phyloP scores from a whole-genome alignment of 805 yeast genomes.

The Lipomyces orientalis region DNA sequence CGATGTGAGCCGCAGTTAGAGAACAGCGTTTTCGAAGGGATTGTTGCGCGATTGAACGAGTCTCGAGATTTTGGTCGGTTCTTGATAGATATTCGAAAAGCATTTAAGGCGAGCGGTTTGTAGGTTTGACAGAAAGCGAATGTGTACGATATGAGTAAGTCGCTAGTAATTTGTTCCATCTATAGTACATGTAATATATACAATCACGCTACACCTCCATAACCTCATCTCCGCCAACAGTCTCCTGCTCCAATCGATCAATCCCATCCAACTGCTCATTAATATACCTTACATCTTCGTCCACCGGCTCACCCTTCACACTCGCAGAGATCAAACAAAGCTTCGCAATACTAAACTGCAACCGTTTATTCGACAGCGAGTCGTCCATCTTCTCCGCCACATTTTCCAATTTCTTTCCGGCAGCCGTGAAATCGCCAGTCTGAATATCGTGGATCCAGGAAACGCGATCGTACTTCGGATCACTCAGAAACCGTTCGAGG shows the following conservation, averaged over 20 bases:
- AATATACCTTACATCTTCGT: constrained; percentile 5
- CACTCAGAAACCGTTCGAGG: constrained; percentile 58
- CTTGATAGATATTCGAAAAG: constrained; percentile 41
- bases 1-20: constrained; percentile 51
- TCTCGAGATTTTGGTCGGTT: constrained; percentile 41
- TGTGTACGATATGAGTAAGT: background rate
- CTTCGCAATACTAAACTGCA: constrained; percentile 75
- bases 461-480: constrained; percentile 49
- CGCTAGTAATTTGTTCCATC: background rate
- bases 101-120: constrained; percentile 36
- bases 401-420: constrained; percentile 55
- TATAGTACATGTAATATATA: background rate
- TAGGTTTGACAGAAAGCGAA: background rate
- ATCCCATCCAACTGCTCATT: constrained; percentile 7
- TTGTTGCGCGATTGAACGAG: constrained; percentile 38
- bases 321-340: constrained; percentile 59
- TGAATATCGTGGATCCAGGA: constrained; percentile 76
- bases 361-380: constrained; percentile 53
- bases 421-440: constrained; percentile 56
- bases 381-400: constrained; percentile 54
- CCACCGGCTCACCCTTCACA: constrained; percentile 10
- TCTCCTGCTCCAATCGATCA: background rate
- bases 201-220: background rate
- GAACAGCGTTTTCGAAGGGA: constrained; percentile 35
- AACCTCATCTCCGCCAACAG: background rate